These are phyloP conservation scores for Aspergillus cejpii DNA, from an alignment of 2,329 filamentous ascomycete species.

Conservation along the genomic window DNA sequence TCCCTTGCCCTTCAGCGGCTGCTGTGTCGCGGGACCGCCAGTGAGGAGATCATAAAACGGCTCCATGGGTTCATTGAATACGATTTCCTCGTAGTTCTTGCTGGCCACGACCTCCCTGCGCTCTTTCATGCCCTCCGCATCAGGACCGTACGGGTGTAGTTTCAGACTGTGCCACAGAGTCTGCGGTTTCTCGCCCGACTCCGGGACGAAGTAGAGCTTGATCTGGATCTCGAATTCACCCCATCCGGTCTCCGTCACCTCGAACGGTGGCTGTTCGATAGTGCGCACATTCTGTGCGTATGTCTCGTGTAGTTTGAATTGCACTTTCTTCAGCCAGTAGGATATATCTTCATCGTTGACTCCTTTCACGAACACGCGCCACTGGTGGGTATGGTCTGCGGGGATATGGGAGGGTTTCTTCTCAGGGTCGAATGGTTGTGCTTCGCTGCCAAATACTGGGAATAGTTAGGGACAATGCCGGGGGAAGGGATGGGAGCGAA, in stretches of 20 bases:
- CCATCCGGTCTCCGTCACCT: conserved; percentile 90
- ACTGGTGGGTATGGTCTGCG: conserved; percentile 90
- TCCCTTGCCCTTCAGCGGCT: conserved; percentile 52
- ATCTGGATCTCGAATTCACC: conserved; percentile 97
- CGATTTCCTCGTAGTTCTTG: conserved; percentile 85
- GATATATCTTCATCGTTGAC: conserved; percentile 85
- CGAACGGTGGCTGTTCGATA: conserved; percentile 72
- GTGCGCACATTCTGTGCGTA: conserved; percentile 87
- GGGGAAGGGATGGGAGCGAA: background rate
- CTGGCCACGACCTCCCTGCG: conserved; percentile 60
- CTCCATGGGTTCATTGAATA: conserved; percentile 96
- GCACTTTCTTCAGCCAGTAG: conserved; percentile 93
- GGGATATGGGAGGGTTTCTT: conserved; percentile 70
- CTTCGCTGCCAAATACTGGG: conserved; percentile 71
- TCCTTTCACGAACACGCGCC: conserved; percentile 89
- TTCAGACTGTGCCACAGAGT: conserved; percentile 91
- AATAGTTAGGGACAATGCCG: background rate
- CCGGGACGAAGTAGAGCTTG: conserved; percentile 84
- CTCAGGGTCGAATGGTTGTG: conserved; percentile 67
- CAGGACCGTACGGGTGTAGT: conserved; percentile 76
- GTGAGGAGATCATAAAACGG: conserved; percentile 85
- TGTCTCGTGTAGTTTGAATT: conserved; percentile 97
- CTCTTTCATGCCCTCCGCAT: conserved; percentile 67
- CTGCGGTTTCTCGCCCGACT: conserved; percentile 86
- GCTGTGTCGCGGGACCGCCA: conserved; percentile 49